Base-by-base conservation (phyloP, 371 early-diverging fungal species). In the Mucor plumbeus region DNA sequence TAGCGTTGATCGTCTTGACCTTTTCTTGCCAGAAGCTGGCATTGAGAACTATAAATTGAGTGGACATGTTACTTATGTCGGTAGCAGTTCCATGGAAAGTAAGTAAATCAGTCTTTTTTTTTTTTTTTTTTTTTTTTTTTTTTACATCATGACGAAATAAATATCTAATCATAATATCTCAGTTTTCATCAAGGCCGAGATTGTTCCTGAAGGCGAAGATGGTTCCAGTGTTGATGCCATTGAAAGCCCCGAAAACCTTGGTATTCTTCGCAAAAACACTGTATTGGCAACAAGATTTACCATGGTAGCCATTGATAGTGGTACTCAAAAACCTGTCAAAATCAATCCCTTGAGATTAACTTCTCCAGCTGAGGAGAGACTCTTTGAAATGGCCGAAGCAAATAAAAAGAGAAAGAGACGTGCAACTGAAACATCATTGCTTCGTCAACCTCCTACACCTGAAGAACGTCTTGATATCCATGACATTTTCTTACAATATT, bases 281-380 rank as follows among this genome's bases (percentile, higher is more conserved):
- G 86, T 93, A 34, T 70, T 95, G n/a, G 87, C 87, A 7, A 95
- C 96, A 5, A 84, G 93, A 56, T 96, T 97, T 76, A 94, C 94
- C 19, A 97, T 97, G 97, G 98, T 94, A 10, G 98, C 97, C 4
- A 80, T 91, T 14, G 92, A 96, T 71, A 84, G 91, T 8, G 72
- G 76, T 26, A 92, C 94, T 3, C 81, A 84, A 31, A 91, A 90
- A 58, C 81, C 95, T 0, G 88, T 87, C 9, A 85, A 87, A 60
- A 85, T 97, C 53, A 92, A 92, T 65, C 93, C 92, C 5, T 76
- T 97, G 41, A 69, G 74, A 15, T 75, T 95, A 19, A 88, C 89
- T 15, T 91, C 87, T n/a, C 91, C 91, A n/a, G 79, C 87, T 31
- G 95, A 97, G 72, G 83, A 91, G 56, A 79, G 81, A n/a, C 70